Evolutionary conservation across 2,329 filamentous ascomycete genomes (phyloP).

Genomic region (Cryphonectria nitschkei): DNA sequence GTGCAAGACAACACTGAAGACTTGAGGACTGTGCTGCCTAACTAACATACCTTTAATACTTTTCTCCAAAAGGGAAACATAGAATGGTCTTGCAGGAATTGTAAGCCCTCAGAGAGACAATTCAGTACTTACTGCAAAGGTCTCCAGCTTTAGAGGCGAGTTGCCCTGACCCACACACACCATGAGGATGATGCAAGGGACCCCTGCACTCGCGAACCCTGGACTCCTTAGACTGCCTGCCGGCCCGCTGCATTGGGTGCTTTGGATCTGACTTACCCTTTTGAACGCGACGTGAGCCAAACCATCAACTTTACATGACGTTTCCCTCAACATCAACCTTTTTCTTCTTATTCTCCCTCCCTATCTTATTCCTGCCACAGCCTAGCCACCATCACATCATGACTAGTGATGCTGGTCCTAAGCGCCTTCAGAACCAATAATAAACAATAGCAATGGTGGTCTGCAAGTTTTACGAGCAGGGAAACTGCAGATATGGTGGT

Average conservation of each 20-base stretch:
- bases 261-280: not conserved
- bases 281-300: not conserved
- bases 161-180: not conserved
- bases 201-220: not conserved
- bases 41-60: no score
- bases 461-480: conserved; percentile 55
- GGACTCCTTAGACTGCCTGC: not conserved
- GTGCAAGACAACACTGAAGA: no score
- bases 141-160: not conserved
- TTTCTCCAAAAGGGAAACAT: no score
- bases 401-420: not conserved
- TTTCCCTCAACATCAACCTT: not conserved
- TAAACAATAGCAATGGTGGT: conserved; percentile 34
- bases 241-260: not conserved
- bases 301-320: not conserved
- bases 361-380: not conserved
- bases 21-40: no score
- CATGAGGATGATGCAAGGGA: not conserved
- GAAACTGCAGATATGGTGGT: conserved; percentile 58
- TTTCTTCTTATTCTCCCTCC: not conserved
- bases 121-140: no score
- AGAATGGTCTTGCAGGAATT: no score
- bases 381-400: not conserved
- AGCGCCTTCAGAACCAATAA: not conserved
- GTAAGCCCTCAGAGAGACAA: no score